phyloP scores from a whole-genome alignment of 192 early-diverging fungal species.

The Lobosporangium transversale region DNA sequence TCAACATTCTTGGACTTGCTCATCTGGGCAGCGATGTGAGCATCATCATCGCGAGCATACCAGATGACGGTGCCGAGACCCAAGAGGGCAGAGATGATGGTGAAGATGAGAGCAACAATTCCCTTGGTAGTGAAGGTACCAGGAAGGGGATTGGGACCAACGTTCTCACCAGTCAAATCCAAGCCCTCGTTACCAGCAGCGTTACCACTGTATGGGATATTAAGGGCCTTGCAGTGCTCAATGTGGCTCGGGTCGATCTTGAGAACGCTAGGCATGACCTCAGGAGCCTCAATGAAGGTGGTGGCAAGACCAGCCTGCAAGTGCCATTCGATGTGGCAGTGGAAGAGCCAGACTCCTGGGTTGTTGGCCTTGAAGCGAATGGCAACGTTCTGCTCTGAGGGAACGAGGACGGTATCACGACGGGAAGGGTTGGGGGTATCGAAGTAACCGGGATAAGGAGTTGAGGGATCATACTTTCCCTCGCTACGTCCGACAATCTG shows the following conservation, averaged over 20 bases:
- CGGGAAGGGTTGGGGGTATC: conserved; percentile 67
- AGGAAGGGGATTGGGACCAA: conserved; percentile 63
- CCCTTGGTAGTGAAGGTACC: conserved; percentile 73
- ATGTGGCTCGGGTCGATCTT: conserved; percentile 35
- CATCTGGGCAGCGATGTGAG: conserved; percentile 27
- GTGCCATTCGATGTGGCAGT: conserved; percentile 90
- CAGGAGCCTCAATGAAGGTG: conserved; percentile 78
- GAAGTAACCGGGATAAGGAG: conserved; percentile 48
- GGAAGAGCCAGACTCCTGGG: conserved; percentile 85
- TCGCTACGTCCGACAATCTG: conserved; percentile 75
- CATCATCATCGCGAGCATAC: conserved; percentile 66
- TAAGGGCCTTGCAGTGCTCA: conserved; percentile 71
- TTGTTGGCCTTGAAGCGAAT: conserved; percentile 84
- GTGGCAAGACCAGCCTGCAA: conserved; percentile 77
- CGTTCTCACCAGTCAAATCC: conserved; percentile 67
- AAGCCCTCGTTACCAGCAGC: conserved; percentile 76
- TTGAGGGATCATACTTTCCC: conserved; percentile 60
- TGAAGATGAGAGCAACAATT: conserved; percentile 75
- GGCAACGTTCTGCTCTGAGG: conserved; percentile 70
- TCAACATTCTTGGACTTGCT: conserved; percentile 38
- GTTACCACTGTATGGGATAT: conserved; percentile 71
- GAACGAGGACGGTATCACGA: conserved; percentile 82
- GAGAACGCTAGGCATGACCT: conserved; percentile 66
- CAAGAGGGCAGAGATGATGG: conserved; percentile 75
- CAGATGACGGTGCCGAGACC: conserved; percentile 81